phyloP scores from a whole-genome alignment of 2,329 filamentous ascomycete genomes.

The Colletotrichum sp. region DNA sequence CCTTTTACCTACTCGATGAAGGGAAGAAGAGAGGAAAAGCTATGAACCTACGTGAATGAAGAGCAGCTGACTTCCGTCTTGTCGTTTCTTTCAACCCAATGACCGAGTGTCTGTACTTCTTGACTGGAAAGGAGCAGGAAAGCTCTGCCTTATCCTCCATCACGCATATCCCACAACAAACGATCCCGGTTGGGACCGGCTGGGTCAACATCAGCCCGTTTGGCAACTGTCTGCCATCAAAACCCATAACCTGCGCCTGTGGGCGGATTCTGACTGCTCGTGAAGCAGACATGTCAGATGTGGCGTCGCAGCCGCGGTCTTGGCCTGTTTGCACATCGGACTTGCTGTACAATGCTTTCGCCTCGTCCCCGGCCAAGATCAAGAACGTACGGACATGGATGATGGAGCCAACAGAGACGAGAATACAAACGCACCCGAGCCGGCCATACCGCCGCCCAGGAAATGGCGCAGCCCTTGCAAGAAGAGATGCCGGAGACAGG shows the following conservation, averaged over 20 bases:
- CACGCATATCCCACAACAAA: not conserved
- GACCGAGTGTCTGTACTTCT: not conserved
- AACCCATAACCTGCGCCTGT: not conserved
- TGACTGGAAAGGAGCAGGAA: not conserved
- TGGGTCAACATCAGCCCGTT: not conserved
- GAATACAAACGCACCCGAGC: not conserved
- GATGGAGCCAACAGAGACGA: not conserved
- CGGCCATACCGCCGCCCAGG: not conserved
- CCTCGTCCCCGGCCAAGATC: not conserved
- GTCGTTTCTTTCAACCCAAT: not conserved
- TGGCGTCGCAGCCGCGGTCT: not conserved
- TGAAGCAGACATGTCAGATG: not conserved
- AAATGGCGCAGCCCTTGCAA: not conserved
- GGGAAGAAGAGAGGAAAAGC: not conserved
- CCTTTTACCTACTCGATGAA: not conserved
- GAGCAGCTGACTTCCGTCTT: not conserved
- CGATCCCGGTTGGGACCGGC: not conserved
- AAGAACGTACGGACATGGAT: not conserved
- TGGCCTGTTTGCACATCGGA: not conserved
- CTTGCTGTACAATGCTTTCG: not conserved
- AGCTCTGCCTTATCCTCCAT: not conserved
- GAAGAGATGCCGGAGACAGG: not conserved
- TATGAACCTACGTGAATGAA: not conserved
- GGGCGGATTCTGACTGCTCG: not conserved
- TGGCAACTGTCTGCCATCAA: not conserved